A percentile compares a stretch with the other conserved stretches of the same genome.
Conservation (phyloP, 1,284 basidiomycete species). For the Leccinum pachyderme region DNA sequence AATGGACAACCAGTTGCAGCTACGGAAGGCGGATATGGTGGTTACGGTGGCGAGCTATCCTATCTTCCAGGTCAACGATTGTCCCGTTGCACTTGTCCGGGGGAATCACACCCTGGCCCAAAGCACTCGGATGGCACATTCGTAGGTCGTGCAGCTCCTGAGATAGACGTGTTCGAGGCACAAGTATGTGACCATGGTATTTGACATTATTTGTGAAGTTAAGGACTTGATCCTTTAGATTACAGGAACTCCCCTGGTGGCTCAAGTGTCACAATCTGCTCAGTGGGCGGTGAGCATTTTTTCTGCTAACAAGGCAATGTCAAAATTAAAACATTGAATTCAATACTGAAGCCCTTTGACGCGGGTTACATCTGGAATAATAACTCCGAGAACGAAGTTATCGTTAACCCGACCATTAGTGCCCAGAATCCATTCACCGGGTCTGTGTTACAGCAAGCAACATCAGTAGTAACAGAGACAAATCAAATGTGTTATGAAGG, state of each 20-base stretch:
- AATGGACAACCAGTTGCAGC: slow-evolving; percentile 40
- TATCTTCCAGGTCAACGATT: slow-evolving; percentile 51
- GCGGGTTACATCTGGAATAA: slow-evolving; percentile 44
- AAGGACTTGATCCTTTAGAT: slow-evolving; percentile 34
- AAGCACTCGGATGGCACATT: slow-evolving; percentile 50
- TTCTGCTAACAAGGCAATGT: background rate
- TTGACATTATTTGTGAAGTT: background rate
- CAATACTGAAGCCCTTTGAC: slow-evolving; percentile 44
- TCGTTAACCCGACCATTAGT: slow-evolving; percentile 49
- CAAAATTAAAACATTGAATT: slow-evolving; percentile 3
- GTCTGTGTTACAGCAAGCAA: slow-evolving; percentile 59
- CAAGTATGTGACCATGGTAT: slow-evolving; percentile 23
- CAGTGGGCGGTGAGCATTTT: slow-evolving; percentile 59
- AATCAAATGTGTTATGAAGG: slow-evolving; percentile 52
- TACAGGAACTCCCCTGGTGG: slow-evolving; percentile 39
- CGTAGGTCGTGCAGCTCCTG: slow-evolving; percentile 52
- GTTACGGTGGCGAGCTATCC: slow-evolving; percentile 36
- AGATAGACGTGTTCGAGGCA: slow-evolving; percentile 52
- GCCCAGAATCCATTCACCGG: slow-evolving; percentile 54
- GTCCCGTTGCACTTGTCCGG: slow-evolving; percentile 59
- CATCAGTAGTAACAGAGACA: slow-evolving; percentile 51
- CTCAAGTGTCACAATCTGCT: slow-evolving; percentile 63
- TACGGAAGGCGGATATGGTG: slow-evolving; percentile 32
- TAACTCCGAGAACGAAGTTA: slow-evolving; percentile 40
- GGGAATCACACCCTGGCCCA: slow-evolving; percentile 60